phyloP scores from a whole-genome alignment of 1,284 basidiomycete genomes.

The Leccinum solheimii region DNA sequence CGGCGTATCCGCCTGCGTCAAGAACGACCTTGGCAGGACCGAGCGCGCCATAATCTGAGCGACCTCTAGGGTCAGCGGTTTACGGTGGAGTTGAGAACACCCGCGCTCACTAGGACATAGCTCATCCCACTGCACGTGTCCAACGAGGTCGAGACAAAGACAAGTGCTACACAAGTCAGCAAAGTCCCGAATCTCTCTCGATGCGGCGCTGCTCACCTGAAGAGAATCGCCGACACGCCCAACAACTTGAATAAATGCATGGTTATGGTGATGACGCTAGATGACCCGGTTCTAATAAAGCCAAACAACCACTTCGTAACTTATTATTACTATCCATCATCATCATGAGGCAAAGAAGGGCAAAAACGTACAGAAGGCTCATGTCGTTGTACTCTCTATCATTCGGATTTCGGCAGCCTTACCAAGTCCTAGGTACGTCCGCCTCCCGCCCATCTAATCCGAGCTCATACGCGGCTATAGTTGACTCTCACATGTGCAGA shows the following conservation, averaged over 20 bases:
- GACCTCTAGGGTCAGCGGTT: constrained; percentile 1
- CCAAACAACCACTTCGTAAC: constrained; percentile 23
- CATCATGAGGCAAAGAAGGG: constrained; percentile 87
- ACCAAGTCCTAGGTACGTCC: constrained; percentile 78
- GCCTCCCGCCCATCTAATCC: constrained; percentile 6
- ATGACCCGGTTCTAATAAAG: constrained; percentile 16
- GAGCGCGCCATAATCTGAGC: constrained; percentile 45
- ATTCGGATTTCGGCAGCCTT: constrained; percentile 90
- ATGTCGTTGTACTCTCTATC: constrained; percentile 85
- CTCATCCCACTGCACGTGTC: constrained; percentile 65
- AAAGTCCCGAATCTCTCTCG: neutral
- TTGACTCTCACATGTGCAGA: constrained; percentile 85
- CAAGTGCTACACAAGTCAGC: constrained; percentile 32
- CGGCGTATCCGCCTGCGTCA: constrained; percentile 56
- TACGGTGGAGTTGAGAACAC: neutral
- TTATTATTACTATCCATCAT: neutral
- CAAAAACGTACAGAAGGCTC: constrained; percentile 88
- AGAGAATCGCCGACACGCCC: constrained; percentile 14
- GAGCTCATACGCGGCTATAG: constrained; percentile 42
- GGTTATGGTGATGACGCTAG: neutral
- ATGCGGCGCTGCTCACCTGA: constrained; percentile 12
- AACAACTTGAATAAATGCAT: constrained; percentile 23
- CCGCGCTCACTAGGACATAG: constrained; percentile 54
- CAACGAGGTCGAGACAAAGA: constrained; percentile 53
- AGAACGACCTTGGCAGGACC: constrained; percentile 60